Evolutionary conservation across 805 yeast genomes (phyloP).

Genomic region (Torulaspora gathmanii): DNA sequence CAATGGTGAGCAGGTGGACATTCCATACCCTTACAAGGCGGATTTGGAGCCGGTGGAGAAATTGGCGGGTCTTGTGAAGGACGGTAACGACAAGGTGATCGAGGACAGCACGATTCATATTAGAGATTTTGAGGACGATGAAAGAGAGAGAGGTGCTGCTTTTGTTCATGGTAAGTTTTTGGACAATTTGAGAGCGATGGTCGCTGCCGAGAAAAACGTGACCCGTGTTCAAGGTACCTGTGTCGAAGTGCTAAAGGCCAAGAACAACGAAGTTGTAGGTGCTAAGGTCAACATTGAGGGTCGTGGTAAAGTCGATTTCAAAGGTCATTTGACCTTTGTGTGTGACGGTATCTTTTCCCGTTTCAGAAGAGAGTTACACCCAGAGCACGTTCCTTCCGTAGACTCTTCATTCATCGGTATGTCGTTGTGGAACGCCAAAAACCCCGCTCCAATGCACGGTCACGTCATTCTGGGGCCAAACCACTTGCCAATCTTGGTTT

Average conservation of each 20-base stretch:
- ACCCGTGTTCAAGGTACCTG: conserved; percentile 81
- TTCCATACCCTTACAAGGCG: conserved; percentile 70
- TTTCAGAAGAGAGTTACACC: conserved; percentile 69
- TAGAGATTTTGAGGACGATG: conserved; percentile 54
- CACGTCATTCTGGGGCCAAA: conserved; percentile 77
- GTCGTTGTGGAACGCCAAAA: conserved; percentile 63
- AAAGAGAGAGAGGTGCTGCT: conserved; percentile 66
- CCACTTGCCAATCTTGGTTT: conserved; percentile 83
- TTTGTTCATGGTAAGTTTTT: conserved; percentile 92
- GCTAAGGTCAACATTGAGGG: conserved; percentile 54
- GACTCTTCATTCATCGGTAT: conserved; percentile 87
- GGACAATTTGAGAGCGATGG: conserved; percentile 67
- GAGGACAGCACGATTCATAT: conserved; percentile 48
- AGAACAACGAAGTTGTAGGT: conserved; percentile 60
- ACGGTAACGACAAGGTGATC: conserved; percentile 52
- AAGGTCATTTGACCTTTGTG: conserved; percentile 63
- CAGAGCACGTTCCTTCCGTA: conserved; percentile 58
- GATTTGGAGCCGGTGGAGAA: conserved; percentile 44
- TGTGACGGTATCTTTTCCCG: conserved; percentile 95
- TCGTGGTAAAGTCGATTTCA: conserved; percentile 42
- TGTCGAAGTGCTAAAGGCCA: conserved; percentile 55
- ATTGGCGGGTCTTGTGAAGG: conserved; percentile 51
- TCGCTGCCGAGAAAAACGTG: conserved; percentile 64
- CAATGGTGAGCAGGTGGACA: conserved; percentile 49
- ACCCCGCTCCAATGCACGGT: conserved; percentile 75